phyloP scores from a whole-genome alignment of 2,329 filamentous ascomycete genomes.

The Ophiostoma quercus region DNA sequence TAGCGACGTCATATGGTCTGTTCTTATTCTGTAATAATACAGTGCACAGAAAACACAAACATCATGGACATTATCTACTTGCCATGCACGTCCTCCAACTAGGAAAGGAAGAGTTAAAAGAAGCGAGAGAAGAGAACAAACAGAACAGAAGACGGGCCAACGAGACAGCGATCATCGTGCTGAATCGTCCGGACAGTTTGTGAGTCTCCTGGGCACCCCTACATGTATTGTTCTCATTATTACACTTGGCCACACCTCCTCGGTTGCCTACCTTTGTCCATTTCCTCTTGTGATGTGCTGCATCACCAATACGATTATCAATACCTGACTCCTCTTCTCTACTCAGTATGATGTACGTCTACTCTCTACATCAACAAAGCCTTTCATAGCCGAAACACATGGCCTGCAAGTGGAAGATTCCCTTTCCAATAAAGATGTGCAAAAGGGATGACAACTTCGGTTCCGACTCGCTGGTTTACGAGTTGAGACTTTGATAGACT shows the following conservation, averaged over 20 bases:
- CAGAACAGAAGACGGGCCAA: neutral
- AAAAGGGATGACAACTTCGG: neutral
- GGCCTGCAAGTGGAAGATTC: neutral
- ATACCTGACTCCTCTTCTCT: neutral
- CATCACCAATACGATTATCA: neutral
- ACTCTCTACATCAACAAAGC: neutral
- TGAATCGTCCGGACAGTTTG: neutral
- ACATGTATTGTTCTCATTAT: neutral
- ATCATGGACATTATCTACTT: neutral
- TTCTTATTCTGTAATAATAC: too few relatives aligned
- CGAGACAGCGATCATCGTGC: neutral
- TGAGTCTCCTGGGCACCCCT: neutral
- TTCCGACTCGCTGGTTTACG: conserved; percentile 6
- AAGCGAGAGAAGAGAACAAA: neutral
- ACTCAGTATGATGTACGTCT: neutral
- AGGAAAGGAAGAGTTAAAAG: neutral
- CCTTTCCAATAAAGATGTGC: neutral
- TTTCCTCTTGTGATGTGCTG: neutral
- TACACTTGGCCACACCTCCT: neutral
- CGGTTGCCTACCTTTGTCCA: neutral
- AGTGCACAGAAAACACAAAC: too few relatives aligned
- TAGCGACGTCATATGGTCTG: neutral
- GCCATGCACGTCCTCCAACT: conserved; percentile 1
- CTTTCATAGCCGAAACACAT: neutral
- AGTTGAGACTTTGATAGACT: neutral